Percentiles rank a stretch among this genome's conserved stretches.
Evolutionary conservation across 2,329 filamentous ascomycete genomes (phyloP).

Genomic region (Ophiostoma pallidulum): DNA sequence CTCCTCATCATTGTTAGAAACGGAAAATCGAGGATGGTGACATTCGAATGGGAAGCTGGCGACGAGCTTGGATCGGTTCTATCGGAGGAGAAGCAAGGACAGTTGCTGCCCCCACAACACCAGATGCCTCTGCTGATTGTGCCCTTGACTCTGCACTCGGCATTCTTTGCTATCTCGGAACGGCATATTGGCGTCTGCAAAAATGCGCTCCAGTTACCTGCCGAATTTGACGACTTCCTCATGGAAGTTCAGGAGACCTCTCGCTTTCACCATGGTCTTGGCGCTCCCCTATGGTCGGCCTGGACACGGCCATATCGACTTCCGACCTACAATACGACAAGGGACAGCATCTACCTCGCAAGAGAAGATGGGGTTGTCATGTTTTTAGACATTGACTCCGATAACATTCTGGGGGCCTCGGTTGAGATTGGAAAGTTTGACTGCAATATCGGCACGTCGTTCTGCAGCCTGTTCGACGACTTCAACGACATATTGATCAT

Average conservation of each 20-base stretch:
- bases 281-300: conserved; percentile 61
- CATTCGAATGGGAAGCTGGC: conserved; percentile 52
- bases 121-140: conserved; percentile 61
- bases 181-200: conserved; percentile 47
- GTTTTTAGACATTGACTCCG: conserved; percentile 58
- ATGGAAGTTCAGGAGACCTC: conserved; percentile 33
- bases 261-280: conserved; percentile 36
- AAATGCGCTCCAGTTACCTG: conserved; percentile 42
- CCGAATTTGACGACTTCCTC: conserved; percentile 37
- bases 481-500: conserved; percentile 71
- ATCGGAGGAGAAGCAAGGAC: conserved; percentile 38
- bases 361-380: conserved; percentile 78
- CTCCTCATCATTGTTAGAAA: conserved; percentile 50
- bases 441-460: conserved; percentile 71
- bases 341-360: conserved; percentile 76
- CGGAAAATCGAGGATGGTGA: conserved; percentile 41
- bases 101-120: conserved; percentile 40
- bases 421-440: conserved; percentile 55
- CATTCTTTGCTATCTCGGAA: conserved; percentile 60
- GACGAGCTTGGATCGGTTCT: conserved; percentile 38
- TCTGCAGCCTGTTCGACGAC: conserved; percentile 61
- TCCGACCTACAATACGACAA: conserved; percentile 48
- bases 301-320: conserved; percentile 74
- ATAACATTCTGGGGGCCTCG: conserved; percentile 43
- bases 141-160: conserved; percentile 59